Base-by-base conservation (phyloP, 1,284 basidiomycete species). In the Crucibulum parvulum region DNA sequence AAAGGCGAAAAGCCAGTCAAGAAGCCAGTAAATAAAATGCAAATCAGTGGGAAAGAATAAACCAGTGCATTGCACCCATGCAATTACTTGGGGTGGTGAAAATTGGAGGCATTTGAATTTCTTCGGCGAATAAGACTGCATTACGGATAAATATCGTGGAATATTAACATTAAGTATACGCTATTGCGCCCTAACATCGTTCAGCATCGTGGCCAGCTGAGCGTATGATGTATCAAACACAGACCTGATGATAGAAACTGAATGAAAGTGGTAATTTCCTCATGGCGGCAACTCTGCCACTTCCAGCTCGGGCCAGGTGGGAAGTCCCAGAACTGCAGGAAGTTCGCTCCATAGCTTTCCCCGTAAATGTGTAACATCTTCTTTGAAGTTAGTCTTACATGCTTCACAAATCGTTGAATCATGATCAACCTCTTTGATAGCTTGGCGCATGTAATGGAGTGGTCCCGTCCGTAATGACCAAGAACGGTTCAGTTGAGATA, bases 381-480 rank as follows among this genome's bases (percentile, higher is more conserved):
- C 63, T 15, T 72, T 69, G 66, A 87, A 87, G 4, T 70, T 69
- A 24, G 73, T 71, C 18, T 81, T 76, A 69, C 87, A 87, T n/a
- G 65, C 54, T 4, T 51, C 62, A 65, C 86, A 87, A 10, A 84
- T 67, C 11, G 69, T 67, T 6, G 60, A 55, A 53, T 78, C 75
- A 43, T 80, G 68, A 15, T 72, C 67, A 4, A 84, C 71, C 58
- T 81, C 77, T 31, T 78, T 69, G 36, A 81, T 75, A 6, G 81
- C 82, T 62, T 86, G 86, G 7, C 75, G 66, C 75, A 86, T 85
- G 67, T 81, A 87, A 63, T 85, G 81, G 41, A 87, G 70, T 2
- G 84, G 82, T 1, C 84, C 84, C 8, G 84, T 87, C 55, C 84
- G 75, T 7, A 80, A 70, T 47, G 78, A 75, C 84, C 86, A 87